Evolutionary conservation across 192 early-diverging fungal genomes (phyloP).

Genomic region (Geosiphon pyriformis): DNA sequence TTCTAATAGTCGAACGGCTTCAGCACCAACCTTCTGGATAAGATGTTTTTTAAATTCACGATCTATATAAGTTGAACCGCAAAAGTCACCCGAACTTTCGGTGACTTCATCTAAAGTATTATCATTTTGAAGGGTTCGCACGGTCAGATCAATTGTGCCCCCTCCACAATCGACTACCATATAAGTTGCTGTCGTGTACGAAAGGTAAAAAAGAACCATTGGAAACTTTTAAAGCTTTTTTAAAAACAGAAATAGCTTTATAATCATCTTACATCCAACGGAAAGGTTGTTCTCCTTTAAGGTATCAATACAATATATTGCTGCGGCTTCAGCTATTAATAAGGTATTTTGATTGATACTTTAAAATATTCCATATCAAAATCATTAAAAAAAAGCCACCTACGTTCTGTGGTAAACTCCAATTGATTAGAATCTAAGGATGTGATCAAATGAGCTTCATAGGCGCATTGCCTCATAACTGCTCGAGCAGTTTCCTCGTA

Average conservation of each 20-base stretch:
- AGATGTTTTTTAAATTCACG: slow-evolving; percentile 42
- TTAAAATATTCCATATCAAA: not conserved
- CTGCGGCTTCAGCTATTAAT: slow-evolving; percentile 20
- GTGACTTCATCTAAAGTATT: slow-evolving; percentile 37
- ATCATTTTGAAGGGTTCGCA: slow-evolving; percentile 15
- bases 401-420: slow-evolving; percentile 21
- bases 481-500: slow-evolving; percentile 34
- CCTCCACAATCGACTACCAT: slow-evolving; percentile 45
- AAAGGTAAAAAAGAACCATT: no score
- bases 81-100: slow-evolving; percentile 30
- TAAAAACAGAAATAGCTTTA: not conserved
- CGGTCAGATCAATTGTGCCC: slow-evolving; percentile 42
- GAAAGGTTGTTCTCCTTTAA: slow-evolving; percentile 13
- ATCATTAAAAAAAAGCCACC: not conserved
- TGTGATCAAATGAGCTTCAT: slow-evolving; percentile 44
- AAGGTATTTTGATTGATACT: not conserved
- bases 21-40: slow-evolving; percentile 41
- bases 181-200: slow-evolving; percentile 22
- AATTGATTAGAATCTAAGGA: slow-evolving; percentile 16
- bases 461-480: slow-evolving; percentile 48
- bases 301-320: slow-evolving; percentile 16
- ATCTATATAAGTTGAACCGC: slow-evolving; percentile 44
- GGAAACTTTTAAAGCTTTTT: no score
- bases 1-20: slow-evolving; percentile 34
- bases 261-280: slow-evolving; percentile 12